These are phyloP conservation scores for Lipomyces yamanashiensis DNA, from an alignment of 805 yeast species.

Conservation along the genomic window DNA sequence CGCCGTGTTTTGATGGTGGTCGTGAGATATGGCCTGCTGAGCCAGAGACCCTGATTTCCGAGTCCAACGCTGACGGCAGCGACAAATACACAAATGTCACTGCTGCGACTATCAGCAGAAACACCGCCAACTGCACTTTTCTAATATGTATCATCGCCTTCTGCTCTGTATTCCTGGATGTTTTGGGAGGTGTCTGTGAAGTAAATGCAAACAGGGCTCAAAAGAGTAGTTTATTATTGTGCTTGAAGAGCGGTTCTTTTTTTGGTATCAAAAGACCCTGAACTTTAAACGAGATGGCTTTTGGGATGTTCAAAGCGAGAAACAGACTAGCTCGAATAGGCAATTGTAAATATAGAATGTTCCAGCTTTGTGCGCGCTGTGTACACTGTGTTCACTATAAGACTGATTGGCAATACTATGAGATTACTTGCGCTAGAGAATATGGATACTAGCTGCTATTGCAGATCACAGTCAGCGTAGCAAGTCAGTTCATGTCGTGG, in stretches of 20 bases:
- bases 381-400: too few species aligned
- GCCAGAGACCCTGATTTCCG: background rate
- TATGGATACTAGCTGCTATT: too few species aligned
- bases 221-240: background rate
- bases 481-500: too few species aligned
- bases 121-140: background rate
- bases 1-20: slow-evolving; percentile 6
- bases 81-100: background rate
- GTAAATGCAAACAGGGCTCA: too few species aligned
- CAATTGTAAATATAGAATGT: too few species aligned
- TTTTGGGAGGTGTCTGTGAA: background rate
- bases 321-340: too few species aligned
- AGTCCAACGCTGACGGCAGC: slow-evolving; percentile 4
- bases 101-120: background rate
- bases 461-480: too few species aligned
- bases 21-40: slow-evolving; percentile 2
- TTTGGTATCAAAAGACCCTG: background rate
- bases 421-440: too few species aligned
- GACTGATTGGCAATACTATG: too few species aligned
- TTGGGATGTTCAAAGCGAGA: too few species aligned
- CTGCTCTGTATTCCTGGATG: background rate
- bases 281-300: too few species aligned
- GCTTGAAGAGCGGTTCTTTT: background rate
- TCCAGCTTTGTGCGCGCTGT: too few species aligned
- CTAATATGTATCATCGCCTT: background rate